These are phyloP conservation scores for Arabidopsis lyrata DNA, from an alignment of 441 rosid species.

Conservation along the genomic window DNA sequence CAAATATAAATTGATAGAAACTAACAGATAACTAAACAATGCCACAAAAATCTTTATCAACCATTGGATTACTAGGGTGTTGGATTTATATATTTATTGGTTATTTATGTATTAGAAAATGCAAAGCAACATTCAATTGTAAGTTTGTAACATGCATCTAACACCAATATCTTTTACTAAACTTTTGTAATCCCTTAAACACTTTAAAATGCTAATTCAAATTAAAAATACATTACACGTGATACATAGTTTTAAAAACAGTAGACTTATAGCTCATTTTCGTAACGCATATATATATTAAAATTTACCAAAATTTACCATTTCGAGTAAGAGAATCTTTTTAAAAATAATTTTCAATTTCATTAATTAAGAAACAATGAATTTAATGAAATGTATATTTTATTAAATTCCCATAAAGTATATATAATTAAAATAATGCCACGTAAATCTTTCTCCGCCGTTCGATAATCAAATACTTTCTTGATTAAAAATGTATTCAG, in stretches of 20 bases:
- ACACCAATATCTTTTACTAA: slow-evolving; percentile 1
- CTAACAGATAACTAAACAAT: neutral
- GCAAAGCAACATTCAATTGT: neutral
- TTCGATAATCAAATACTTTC: neutral
- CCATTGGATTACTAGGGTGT: neutral
- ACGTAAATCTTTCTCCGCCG: neutral
- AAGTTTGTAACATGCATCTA: neutral
- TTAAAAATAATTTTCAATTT: neutral
- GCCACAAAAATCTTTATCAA: neutral
- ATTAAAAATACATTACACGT: neutral
- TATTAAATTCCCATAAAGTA: neutral
- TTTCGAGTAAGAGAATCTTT: neutral
- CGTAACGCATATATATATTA: neutral
- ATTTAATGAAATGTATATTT: neutral
- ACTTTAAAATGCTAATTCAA: neutral
- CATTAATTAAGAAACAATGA: neutral
- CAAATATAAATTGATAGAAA: neutral
- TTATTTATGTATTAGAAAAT: neutral
- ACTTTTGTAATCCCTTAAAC: neutral
- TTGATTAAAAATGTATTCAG: neutral
- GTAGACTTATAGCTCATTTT: neutral
- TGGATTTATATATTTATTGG: neutral
- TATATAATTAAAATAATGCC: neutral
- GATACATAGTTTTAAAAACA: neutral
- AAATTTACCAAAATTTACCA: too few species aligned